Evolutionary conservation across 345 rosid genomes (phyloP).

Genomic region (Hevea brasiliensis): DNA sequence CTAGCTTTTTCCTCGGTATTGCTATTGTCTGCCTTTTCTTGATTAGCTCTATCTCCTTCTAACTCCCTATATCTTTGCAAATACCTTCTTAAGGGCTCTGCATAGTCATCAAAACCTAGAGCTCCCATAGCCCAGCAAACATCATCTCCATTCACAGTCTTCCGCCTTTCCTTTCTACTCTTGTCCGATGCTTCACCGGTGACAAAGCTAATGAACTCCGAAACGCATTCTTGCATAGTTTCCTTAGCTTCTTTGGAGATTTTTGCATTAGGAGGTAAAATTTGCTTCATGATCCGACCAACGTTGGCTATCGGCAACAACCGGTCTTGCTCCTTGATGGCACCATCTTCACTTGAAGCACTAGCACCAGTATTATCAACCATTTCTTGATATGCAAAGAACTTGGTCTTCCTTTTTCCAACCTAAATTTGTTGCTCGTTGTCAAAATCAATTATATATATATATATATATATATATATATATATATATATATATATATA

Average conservation of each 20-base stretch:
- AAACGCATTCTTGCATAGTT: conserved; percentile 33
- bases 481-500: no score
- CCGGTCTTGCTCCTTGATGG: conserved; percentile 18
- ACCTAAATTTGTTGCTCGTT: background rate
- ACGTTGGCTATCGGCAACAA: conserved; percentile 35
- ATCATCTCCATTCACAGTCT: conserved; percentile 37
- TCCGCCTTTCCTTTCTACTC: conserved; percentile 31
- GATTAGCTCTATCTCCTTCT: conserved; percentile 21
- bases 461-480: no score
- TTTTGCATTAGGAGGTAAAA: conserved; percentile 29
- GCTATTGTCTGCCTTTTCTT: conserved; percentile 2
- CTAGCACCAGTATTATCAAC: background rate
- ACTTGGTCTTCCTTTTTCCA: no score
- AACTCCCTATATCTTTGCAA: conserved; percentile 25
- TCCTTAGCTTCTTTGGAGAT: conserved; percentile 33
- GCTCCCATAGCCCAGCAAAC: conserved; percentile 30
- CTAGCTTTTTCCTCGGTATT: conserved; percentile 16
- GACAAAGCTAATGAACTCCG: conserved; percentile 31
- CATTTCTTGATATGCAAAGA: background rate
- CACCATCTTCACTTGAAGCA: background rate
- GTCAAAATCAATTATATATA: background rate
- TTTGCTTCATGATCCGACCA: conserved; percentile 30
- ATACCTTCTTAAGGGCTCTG: conserved; percentile 20
- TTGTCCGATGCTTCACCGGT: conserved; percentile 29
- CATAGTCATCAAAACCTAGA: conserved; percentile 29